These are phyloP conservation scores for Torulaspora franciscae DNA, from an alignment of 805 yeast species.

Conservation along the genomic window DNA sequence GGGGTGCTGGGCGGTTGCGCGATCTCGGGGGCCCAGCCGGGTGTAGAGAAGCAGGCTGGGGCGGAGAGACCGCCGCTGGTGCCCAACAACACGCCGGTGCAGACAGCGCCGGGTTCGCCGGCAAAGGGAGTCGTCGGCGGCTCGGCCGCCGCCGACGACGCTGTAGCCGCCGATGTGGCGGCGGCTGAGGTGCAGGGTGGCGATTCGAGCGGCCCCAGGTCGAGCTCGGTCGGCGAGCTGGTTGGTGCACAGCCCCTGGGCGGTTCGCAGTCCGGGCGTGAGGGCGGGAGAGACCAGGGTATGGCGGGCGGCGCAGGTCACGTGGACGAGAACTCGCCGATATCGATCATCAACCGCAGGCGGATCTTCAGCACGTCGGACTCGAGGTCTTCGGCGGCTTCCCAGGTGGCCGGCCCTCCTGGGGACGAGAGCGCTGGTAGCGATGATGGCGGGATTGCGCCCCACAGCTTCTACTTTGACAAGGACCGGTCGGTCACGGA, in stretches of 20 bases:
- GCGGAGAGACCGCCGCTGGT: slow-evolving; percentile 22
- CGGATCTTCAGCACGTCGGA: slow-evolving; percentile 20
- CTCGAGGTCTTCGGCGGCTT: slow-evolving; percentile 16
- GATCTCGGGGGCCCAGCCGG: slow-evolving; percentile 16
- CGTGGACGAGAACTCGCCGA: slow-evolving; percentile 16
- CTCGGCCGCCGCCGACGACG: slow-evolving; percentile 8
- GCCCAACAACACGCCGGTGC: slow-evolving; percentile 32
- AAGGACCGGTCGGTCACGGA: slow-evolving; percentile 23
- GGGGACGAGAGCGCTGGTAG: slow-evolving; percentile 4
- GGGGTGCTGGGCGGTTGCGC: slow-evolving; percentile 9
- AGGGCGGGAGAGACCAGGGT: background rate
- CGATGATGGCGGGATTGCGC: slow-evolving; percentile 19
- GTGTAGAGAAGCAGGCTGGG: slow-evolving; percentile 17
- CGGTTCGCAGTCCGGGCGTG: background rate
- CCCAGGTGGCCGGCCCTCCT: slow-evolving; percentile 14
- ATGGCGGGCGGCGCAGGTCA: background rate
- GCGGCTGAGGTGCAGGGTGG: slow-evolving; percentile 15
- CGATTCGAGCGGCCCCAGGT: slow-evolving; percentile 8
- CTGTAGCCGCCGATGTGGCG: slow-evolving; percentile 8
- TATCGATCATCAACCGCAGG: slow-evolving; percentile 18
- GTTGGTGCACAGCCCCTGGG: slow-evolving; percentile 19
- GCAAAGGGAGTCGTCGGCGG: slow-evolving; percentile 4
- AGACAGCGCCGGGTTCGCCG: slow-evolving; percentile 19
- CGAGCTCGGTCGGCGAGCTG: slow-evolving; percentile 10
- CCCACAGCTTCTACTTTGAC: slow-evolving; percentile 25